Base-by-base conservation (phyloP, 345 rosid species). In the Eucalyptus albens region DNA sequence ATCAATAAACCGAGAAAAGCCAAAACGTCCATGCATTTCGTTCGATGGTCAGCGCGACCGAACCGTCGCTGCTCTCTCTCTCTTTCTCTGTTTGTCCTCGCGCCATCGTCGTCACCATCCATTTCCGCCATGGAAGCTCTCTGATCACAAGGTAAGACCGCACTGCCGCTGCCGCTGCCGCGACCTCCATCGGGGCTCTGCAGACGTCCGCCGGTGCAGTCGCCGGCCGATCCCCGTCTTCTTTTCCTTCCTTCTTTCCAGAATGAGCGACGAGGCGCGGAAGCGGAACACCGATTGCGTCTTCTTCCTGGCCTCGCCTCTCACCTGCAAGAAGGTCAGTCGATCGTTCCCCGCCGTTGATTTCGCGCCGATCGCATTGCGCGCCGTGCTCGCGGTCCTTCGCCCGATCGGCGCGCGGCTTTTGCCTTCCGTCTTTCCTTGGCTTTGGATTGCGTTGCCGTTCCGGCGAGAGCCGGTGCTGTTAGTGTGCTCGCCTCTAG, bases 271-370 rank as follows among this genome's bases (percentile, higher is more conserved):
- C 47, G 95, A 93, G 86, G 87, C 91, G 89, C 90, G 80, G 88
- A 95, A 94, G 91, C 90, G 94, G 85, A 92, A 93, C 88, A 95
- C 95, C 13, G 96, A 95, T 89, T 95, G 96, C 88, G 95, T 96
- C 60, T 95, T 93, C 91, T 95, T 94, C 90, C 91, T 96, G 77
- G 96, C 96, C 85, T 96, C 96, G 86, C 97, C 97, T 89, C 94
- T 96, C 87, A 95, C 97, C 80, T 96, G 97, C 95, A 94, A 94
- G 91, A 96, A 95, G 95, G 96, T 96, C 49, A 86, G 26, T 59
- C 33, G 21, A 11, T 31, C 67, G 53, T 51, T 19, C 88, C 7
- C 40, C 47, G 24, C 22, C 69, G 26, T 6, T 42, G 65, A 89
- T 86, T 42, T 15, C 65, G 2, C 88, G 27, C 51, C 4, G 11